Base-by-base conservation (phyloP, 2,329 filamentous ascomycete species). In the Plectosphaerella plurivora region DNA sequence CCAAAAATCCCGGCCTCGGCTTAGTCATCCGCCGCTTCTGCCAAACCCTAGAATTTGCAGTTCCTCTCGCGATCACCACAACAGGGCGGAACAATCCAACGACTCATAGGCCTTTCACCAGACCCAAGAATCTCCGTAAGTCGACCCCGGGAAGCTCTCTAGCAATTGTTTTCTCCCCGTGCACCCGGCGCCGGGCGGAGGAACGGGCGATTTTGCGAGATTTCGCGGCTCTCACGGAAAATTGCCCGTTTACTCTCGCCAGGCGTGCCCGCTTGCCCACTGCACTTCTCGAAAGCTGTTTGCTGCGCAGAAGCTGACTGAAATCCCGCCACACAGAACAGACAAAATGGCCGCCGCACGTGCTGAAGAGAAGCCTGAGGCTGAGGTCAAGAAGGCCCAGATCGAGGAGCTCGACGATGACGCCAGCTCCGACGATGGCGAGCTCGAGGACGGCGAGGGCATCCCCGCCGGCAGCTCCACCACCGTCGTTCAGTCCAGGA, bases 281-380 rank as follows among this genome's bases (percentile, higher is more conserved):
- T 33, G 7, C 28, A 22, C 22, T 22, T 22, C 11, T 33, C 4
- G 8, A 8, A 8, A 33, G 28, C 28, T 33, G 28, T 33, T 33
- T 33, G 28, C 28, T 33, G 7, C 28, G 8, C 28, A 33, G 58
- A 51, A 57, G 58, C 56, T 59, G 57, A 65, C 63, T 61, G 58
- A 58, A 57, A 60, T 59, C 54, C 55, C 51, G 63, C 62, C 58
- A 59, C 59, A 63, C 61, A 67, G 72, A 64, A 10, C 68, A 61
- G 61, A 67, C 71, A 89, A 76, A 74, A 99, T 99, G 94, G 88
- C 94, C 73, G 95, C 97, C 82, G 90, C 93, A 74, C 89, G 93
- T 77, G 87, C 97, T 76, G 93, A 99, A 83, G 94, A 99, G 80
- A 85, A 99, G 68, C 88, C 90, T 65, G 94, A 97, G 71, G 91